These are phyloP conservation scores for Gracilaria caudata DNA, from an alignment of 23 red algal species.

Conservation along the genomic window DNA sequence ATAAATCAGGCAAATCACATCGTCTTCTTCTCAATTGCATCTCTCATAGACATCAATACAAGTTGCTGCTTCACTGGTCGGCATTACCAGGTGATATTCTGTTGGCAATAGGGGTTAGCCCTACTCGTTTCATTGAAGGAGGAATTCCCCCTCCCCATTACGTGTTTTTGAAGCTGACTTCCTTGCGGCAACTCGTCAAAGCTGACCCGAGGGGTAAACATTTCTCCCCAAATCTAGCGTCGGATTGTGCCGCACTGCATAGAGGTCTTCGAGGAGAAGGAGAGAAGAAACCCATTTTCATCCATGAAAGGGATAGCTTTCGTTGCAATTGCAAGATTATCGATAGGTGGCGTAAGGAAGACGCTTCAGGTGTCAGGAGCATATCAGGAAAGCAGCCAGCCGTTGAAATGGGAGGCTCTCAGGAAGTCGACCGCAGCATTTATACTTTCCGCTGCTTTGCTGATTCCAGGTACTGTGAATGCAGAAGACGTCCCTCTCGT, in stretches of 20 bases:
- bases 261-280: neutral
- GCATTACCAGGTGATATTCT: no score
- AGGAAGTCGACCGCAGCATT: constrained; percentile 20
- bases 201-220: no score
- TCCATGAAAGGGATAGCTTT: neutral
- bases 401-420: neutral
- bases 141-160: no score
- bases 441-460: constrained; percentile 31
- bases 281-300: neutral
- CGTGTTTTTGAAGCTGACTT: no score
- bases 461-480: constrained; percentile 11
- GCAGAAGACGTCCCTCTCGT: constrained; percentile 50
- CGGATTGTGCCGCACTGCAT: neutral
- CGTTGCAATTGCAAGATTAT: neutral
- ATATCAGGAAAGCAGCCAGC: neutral
- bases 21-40: no score
- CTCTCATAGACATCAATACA: no score
- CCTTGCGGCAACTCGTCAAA: no score
- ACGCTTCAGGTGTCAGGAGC: neutral
- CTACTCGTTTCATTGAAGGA: no score
- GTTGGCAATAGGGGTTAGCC: no score
- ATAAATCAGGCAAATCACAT: no score
- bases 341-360: neutral
- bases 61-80: no score
- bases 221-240: no score